Evolutionary conservation across 2,329 filamentous ascomycete genomes (phyloP).

Genomic region (Paecilomyces fulvus): DNA sequence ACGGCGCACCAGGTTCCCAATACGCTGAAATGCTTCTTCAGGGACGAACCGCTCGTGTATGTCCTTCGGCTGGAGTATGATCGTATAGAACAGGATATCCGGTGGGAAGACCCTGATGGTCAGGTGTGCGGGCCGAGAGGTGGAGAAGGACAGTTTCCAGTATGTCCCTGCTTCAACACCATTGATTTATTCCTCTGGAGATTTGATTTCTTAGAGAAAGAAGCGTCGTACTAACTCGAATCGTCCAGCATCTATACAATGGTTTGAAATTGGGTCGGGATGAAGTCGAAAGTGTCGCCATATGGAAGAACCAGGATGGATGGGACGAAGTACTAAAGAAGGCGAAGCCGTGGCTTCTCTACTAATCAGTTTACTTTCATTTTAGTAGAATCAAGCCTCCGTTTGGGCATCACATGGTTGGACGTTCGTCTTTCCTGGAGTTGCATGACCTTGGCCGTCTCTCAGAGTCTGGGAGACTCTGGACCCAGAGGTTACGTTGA

Average conservation of each 20-base stretch:
- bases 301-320: slow-evolving; percentile 29
- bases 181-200: neutral
- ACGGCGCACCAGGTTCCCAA: slow-evolving; percentile 29
- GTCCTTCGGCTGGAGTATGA: slow-evolving; percentile 28
- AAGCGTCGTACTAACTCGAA: neutral
- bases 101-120: slow-evolving; percentile 31
- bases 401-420: neutral
- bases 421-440: neutral
- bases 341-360: slow-evolving; percentile 29
- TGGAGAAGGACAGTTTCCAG: slow-evolving; percentile 32
- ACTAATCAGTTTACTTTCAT: slow-evolving; percentile 10
- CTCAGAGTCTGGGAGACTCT: neutral
- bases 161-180: slow-evolving; percentile 11
- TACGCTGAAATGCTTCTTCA: slow-evolving; percentile 30
- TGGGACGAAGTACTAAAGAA: slow-evolving; percentile 27
- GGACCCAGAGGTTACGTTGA: neutral
- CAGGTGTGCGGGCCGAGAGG: slow-evolving; percentile 27
- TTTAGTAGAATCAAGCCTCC: neutral
- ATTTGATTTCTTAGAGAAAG: neutral
- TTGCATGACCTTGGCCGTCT: neutral
- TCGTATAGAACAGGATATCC: slow-evolving; percentile 18
- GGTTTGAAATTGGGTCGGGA: slow-evolving; percentile 27
- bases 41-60: slow-evolving; percentile 28
- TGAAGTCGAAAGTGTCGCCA: slow-evolving; percentile 28
- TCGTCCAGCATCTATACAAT: slow-evolving; percentile 29